Conservation (phyloP, 352 stramenopile genomes). For the Phytophthora parvispora region DNA sequence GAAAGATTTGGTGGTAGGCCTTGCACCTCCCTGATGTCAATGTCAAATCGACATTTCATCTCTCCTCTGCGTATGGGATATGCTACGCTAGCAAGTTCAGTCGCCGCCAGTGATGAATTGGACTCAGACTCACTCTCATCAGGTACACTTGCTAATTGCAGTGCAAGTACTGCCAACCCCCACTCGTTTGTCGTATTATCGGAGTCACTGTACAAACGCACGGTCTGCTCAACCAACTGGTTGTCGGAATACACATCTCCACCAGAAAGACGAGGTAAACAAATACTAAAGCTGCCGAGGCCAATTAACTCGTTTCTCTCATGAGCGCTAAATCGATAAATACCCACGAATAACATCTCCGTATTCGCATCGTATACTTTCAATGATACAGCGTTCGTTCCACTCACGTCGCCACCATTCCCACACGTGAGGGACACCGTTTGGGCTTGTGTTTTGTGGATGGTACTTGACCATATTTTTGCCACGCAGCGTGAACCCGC, state of each 20-base stretch:
- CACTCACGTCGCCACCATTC: neutral
- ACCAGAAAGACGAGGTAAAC: neutral
- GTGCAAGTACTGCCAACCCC: slow-evolving; percentile 15
- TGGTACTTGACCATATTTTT: slow-evolving; percentile 26
- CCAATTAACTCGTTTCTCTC: slow-evolving; percentile 37
- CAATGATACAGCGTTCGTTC: slow-evolving; percentile 13
- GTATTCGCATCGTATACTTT: slow-evolving; percentile 17
- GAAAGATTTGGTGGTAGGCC: slow-evolving; percentile 7
- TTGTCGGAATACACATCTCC: neutral
- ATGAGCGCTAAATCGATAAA: slow-evolving; percentile 28
- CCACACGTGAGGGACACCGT: slow-evolving; percentile 15
- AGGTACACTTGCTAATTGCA: slow-evolving; percentile 1
- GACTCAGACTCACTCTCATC: neutral
- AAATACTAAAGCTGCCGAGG: slow-evolving; percentile 23
- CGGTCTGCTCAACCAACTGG: slow-evolving; percentile 3
- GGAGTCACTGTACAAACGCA: slow-evolving; percentile 13
- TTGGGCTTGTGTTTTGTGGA: slow-evolving; percentile 15
- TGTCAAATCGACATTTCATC: slow-evolving; percentile 29
- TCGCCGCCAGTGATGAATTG: slow-evolving; percentile 19
- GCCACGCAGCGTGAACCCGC: slow-evolving; percentile 12
- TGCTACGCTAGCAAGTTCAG: slow-evolving; percentile 12
- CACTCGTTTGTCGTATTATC: slow-evolving; percentile 5
- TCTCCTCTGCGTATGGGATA: slow-evolving; percentile 21
- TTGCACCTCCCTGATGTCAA: slow-evolving; percentile 18
- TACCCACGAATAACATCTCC: slow-evolving; percentile 25